A percentile compares a stretch with the other conserved stretches of the same genome.
Evolutionary conservation across 169 alveolate genomes (phyloP).

Genomic region (Plasmodium reichenowi): DNA sequence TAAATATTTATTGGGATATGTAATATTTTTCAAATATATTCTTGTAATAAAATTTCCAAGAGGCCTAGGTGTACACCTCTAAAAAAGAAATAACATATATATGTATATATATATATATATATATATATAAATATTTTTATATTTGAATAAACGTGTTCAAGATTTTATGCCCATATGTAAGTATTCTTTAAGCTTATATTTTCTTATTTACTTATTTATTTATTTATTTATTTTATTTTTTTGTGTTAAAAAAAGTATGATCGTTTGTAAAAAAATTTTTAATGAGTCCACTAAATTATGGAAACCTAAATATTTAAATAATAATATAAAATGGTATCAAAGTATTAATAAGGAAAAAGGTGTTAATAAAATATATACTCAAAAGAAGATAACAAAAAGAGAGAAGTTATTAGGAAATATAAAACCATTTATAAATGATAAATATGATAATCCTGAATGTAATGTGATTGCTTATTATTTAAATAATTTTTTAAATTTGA

Average conservation of each 20-base stretch:
- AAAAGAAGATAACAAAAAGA: conserved; percentile 62
- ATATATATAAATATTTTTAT: too few species aligned
- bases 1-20: too few species aligned
- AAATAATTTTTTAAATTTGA: conserved; percentile 29
- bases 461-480: conserved; percentile 74
- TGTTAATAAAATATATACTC: conserved; percentile 56
- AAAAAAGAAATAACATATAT: too few species aligned
- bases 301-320: background rate
- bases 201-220: too few species aligned
- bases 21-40: too few species aligned
- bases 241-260: background rate
- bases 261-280: conserved; percentile 1
- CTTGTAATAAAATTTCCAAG: too few species aligned
- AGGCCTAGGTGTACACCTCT: too few species aligned
- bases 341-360: conserved; percentile 21
- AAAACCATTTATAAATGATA: conserved; percentile 61
- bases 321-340: background rate
- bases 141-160: too few species aligned
- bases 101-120: too few species aligned
- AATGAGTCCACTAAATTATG: background rate
- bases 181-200: too few species aligned
- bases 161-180: too few species aligned
- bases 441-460: conserved; percentile 53
- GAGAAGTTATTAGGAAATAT: conserved; percentile 50
- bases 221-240: too few species aligned